Evolutionary conservation across 1,284 basidiomycete species (phyloP), one percentile per base, ranked within the genome.

Genomic region (Leccinum subspadiceum): DNA sequence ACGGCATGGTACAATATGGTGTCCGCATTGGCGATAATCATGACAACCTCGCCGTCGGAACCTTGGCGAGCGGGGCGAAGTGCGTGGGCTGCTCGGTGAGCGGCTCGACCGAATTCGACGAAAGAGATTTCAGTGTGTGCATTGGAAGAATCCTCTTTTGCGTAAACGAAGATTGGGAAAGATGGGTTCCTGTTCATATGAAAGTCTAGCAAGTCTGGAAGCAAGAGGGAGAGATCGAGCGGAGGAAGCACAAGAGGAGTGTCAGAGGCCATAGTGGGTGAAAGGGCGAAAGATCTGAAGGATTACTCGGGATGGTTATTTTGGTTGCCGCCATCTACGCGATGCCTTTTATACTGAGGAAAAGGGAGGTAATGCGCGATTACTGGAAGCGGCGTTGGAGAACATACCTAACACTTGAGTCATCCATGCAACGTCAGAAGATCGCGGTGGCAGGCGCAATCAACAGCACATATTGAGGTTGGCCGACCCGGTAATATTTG

Each of bases 11-110:
- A 65, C 15, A 73, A 60, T 22, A 78, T 58, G 0, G 74, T 73
- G 44, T 77, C 76, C 0, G 66, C 67, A 9, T 75, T 68, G 5
- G 73, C 73, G 9, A 77, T 69, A 9, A 77, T n/a, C 50, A 76
- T 69, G 0, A 73, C 67, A 3, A 76, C 64, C 24, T 74, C 66
- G 1, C 63, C 66, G 5, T 76, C 75, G 9, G n/a, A 22, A 26
- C 53, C 53, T 26, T 54, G 33, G 22, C 35, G 53, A 24, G 15
- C 17, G 22, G 73, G 73, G 0, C 71, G 73, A 46, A 75, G 57
- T 12, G 44, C 61, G 44, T 74, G 72, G 0, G 72, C 73, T 3
- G 63, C 48, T 13, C 76, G 64, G 56, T 78, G 75, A 33, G 71
- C 64, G 1, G 76, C 75, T 10, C 73, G 63, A 57, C 70, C 71